A percentile compares a stretch with the other conserved stretches of the same genome.
Conservation (phyloP, 2,329 filamentous ascomycete genomes). For the Cercospora brassicicola region DNA sequence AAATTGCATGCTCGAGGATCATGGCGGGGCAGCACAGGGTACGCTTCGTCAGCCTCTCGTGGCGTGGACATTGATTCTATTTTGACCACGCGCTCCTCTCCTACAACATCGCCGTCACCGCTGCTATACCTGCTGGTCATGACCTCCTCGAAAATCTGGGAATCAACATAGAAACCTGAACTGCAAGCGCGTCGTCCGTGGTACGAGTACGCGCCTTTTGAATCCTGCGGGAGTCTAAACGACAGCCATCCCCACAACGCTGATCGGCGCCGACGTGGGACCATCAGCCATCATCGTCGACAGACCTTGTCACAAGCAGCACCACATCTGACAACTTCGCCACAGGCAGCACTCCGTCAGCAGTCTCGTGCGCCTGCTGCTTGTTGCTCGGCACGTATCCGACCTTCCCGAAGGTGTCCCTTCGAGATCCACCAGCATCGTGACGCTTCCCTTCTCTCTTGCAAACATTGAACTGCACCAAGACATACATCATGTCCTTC, state of each 20-base stretch:
- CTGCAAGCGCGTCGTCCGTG: neutral
- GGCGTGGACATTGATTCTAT: neutral
- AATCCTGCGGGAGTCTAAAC: neutral
- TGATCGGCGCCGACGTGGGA: neutral
- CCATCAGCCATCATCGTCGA: neutral
- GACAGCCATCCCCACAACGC: neutral
- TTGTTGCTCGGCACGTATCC: neutral
- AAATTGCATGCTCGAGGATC: neutral
- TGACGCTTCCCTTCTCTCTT: neutral
- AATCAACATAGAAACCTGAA: neutral
- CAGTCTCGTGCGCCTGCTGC: neutral
- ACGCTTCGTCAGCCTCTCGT: slow-evolving; percentile 1
- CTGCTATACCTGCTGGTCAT: neutral
- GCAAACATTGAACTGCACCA: neutral
- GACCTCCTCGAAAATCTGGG: neutral
- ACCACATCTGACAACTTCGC: neutral
- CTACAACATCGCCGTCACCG: neutral
- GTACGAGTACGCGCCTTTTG: neutral
- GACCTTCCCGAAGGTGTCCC: neutral
- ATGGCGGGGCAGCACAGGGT: neutral
- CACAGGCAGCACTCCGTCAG: neutral
- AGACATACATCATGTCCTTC: slow-evolving; percentile 29
- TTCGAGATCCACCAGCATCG: neutral
- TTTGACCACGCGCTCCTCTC: neutral
- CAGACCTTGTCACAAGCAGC: neutral